phyloP scores from a whole-genome alignment of 2,329 filamentous ascomycete genomes.

The Cryphonectria nitschkei region DNA sequence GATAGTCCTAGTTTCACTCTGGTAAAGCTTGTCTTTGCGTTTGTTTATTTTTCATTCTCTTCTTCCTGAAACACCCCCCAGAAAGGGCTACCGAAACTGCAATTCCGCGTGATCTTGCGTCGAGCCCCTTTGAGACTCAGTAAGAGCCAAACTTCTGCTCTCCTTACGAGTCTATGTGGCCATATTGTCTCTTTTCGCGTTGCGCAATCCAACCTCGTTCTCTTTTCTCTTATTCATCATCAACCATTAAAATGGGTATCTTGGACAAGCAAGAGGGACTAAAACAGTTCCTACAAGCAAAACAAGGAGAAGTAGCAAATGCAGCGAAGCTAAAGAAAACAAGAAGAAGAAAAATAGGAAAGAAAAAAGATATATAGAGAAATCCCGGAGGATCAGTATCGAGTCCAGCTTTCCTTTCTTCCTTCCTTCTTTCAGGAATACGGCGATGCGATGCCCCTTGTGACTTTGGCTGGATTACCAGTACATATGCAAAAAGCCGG shows the following conservation, averaged over 20 bases:
- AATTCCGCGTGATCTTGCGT: not conserved
- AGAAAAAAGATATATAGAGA: not conserved
- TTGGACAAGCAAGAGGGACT: conserved; percentile 27
- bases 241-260: conserved; percentile 34
- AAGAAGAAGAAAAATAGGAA: conserved; percentile 13
- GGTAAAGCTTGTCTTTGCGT: too few species aligned
- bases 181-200: not conserved
- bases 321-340: conserved; percentile 14
- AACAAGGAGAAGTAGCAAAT: conserved; percentile 11
- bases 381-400: not conserved
- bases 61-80: not conserved
- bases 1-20: too few species aligned
- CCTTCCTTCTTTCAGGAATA: not conserved
- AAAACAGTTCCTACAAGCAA: conserved; percentile 15
- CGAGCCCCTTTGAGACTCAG: not conserved
- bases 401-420: not conserved
- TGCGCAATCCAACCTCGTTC: not conserved
- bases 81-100: not conserved
- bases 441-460: conserved; percentile 27
- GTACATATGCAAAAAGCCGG: conserved; percentile 32
- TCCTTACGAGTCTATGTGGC: not conserved
- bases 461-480: conserved; percentile 32
- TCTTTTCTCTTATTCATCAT: conserved; percentile 20
- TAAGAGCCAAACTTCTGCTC: not conserved
- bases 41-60: too few species aligned